Percentiles rank a stretch among this genome's conserved stretches.
These are phyloP conservation scores for Microdochium bolleyi DNA, from an alignment of 2,329 filamentous ascomycete species.

Conservation along the genomic window DNA sequence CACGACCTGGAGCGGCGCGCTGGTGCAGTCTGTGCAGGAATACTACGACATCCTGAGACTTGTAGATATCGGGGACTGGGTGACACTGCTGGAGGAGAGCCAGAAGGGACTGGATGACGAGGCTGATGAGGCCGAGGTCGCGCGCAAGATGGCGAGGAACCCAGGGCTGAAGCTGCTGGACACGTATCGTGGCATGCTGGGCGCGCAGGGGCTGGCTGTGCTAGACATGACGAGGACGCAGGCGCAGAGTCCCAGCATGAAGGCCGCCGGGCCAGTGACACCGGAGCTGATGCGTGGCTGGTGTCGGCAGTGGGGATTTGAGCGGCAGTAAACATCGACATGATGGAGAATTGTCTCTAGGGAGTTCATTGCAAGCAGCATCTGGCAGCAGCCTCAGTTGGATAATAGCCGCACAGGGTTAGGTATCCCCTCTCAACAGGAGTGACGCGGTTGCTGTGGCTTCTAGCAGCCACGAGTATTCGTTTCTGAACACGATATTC, in stretches of 20 bases:
- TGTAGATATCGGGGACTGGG: conserved; percentile 36
- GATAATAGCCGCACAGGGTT: no score
- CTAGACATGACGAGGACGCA: conserved; percentile 32
- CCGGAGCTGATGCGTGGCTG: conserved; percentile 36
- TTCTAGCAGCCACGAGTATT: no score
- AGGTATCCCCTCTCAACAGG: no score
- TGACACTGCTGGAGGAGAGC: conserved; percentile 32
- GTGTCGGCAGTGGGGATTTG: conserved; percentile 35
- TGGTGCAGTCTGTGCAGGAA: conserved; percentile 30
- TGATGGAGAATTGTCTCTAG: no score
- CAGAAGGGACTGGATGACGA: conserved; percentile 4
- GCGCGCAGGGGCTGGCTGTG: conserved; percentile 18
- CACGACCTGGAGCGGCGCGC: conserved; percentile 26
- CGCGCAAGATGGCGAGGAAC: conserved; percentile 30
- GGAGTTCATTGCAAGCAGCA: no score
- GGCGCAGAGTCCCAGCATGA: conserved; percentile 31
- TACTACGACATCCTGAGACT: conserved; percentile 31
- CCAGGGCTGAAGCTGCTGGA: conserved; percentile 45
- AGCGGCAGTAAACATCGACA: background rate
- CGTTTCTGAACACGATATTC: no score
- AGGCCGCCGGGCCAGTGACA: conserved; percentile 28
- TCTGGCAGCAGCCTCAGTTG: no score
- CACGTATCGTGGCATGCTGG: conserved; percentile 31
- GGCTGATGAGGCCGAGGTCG: conserved; percentile 12
- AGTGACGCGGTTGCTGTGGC: no score